These are phyloP conservation scores for Globisporangium alternatum DNA, from an alignment of 352 stramenopile genomes.

Conservation along the genomic window DNA sequence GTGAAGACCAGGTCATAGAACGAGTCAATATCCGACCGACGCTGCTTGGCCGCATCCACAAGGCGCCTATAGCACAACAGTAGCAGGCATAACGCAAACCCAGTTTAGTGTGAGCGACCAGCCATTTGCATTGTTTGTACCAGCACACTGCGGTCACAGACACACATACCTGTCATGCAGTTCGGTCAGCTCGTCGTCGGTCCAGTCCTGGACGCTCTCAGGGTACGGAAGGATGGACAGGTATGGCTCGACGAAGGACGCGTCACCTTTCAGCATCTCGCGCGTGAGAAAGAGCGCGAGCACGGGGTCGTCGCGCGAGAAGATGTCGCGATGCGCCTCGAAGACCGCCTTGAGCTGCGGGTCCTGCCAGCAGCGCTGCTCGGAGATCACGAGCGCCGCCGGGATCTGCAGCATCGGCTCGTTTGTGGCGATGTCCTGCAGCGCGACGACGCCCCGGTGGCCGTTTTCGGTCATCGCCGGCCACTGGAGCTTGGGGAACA, in stretches of 20 bases:
- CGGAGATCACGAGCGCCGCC: slow-evolving; percentile 64
- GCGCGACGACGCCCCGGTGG: slow-evolving; percentile 59
- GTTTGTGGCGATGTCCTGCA: slow-evolving; percentile 39
- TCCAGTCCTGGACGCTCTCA: slow-evolving; percentile 84
- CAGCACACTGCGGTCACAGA: background rate
- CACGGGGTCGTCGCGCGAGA: slow-evolving; percentile 76
- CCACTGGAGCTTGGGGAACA: slow-evolving; percentile 79
- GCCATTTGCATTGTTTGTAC: background rate
- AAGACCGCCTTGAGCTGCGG: slow-evolving; percentile 43
- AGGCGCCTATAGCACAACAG: slow-evolving; percentile 27
- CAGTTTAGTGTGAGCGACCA: background rate
- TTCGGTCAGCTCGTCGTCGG: slow-evolving; percentile 47
- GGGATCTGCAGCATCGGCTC: slow-evolving; percentile 78
- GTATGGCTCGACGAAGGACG: slow-evolving; percentile 89
- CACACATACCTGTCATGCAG: slow-evolving; percentile 66
- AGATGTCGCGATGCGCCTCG: slow-evolving; percentile 57
- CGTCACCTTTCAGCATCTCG: slow-evolving; percentile 53
- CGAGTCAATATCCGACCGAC: slow-evolving; percentile 51
- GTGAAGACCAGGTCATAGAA: slow-evolving; percentile 55
- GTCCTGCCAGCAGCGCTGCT: slow-evolving; percentile 57
- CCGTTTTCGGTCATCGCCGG: slow-evolving; percentile 44
- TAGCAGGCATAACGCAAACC: background rate
- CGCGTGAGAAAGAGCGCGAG: slow-evolving; percentile 83
- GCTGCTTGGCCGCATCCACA: slow-evolving; percentile 38
- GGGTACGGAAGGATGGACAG: slow-evolving; percentile 78